phyloP scores from a whole-genome alignment of 257 asterid genomes.

The Solanum sitiens region DNA sequence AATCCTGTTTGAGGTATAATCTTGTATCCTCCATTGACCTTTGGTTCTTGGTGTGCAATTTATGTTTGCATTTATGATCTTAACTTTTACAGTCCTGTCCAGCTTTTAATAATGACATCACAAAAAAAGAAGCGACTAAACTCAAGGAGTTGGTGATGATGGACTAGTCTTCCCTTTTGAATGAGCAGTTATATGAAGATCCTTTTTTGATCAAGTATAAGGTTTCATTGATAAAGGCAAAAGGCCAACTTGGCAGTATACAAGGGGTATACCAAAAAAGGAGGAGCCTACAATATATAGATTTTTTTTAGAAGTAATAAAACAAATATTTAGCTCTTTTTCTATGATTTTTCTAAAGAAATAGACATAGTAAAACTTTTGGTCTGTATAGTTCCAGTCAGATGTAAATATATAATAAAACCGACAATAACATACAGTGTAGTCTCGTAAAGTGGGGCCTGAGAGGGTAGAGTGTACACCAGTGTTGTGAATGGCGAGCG shows the following conservation, averaged over 20 bases:
- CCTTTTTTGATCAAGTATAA: background rate
- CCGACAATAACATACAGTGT: background rate
- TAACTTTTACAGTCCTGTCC: background rate
- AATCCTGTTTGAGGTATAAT: conserved; percentile 10
- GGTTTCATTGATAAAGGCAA: background rate
- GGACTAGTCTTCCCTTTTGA: background rate
- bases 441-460: background rate
- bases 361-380: background rate
- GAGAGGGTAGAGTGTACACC: background rate
- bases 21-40: background rate
- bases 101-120: background rate
- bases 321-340: background rate
- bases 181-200: background rate
- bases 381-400: background rate
- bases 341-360: background rate
- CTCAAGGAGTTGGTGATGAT: background rate
- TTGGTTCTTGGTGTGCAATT: background rate
- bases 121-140: background rate
- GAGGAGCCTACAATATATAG: background rate
- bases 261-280: background rate
- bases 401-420: background rate
- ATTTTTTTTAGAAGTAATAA: background rate
- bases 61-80: background rate
- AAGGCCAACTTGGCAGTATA: background rate
- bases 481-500: too few species aligned